A percentile compares a stretch with the other conserved stretches of the same genome.
Evolutionary conservation across 768 basidiomycete species (phyloP).

Genomic region (Cystobasidium onofrii): DNA sequence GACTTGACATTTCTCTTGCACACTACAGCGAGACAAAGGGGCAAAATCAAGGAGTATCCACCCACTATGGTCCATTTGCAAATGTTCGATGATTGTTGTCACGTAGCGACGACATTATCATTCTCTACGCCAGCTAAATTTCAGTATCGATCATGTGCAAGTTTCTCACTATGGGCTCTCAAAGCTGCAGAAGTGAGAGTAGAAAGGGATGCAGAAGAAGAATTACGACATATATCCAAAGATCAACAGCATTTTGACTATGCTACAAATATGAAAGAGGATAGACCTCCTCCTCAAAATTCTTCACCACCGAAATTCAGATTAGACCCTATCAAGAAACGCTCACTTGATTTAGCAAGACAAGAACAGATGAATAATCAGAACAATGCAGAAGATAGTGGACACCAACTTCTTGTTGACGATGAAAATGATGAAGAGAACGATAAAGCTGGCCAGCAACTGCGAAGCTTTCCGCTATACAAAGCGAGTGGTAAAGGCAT

Average conservation of each 20-base stretch:
- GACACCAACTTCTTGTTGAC: background rate
- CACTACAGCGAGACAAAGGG: constrained; percentile 33
- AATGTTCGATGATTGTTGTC: constrained; percentile 37
- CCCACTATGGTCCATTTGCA: constrained; percentile 42
- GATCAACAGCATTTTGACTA: constrained; percentile 15
- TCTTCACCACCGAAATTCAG: constrained; percentile 14
- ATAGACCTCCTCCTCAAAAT: background rate
- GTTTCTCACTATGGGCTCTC: constrained; percentile 46
- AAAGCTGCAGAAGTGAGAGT: constrained; percentile 33
- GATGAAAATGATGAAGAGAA: background rate
- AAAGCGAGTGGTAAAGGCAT: background rate
- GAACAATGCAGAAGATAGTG: background rate
- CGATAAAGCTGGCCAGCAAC: background rate
- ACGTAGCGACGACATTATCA: constrained; percentile 40
- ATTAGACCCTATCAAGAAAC: background rate
- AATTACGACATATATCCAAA: background rate
- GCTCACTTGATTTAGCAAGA: background rate
- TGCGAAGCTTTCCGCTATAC: background rate
- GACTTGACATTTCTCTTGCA: too few species aligned
- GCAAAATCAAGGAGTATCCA: constrained; percentile 28
- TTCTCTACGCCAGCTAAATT: constrained; percentile 44
- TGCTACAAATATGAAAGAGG: constrained; percentile 8
- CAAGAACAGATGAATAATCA: background rate
- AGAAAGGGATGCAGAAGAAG: background rate
- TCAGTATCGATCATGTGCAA: constrained; percentile 47